A percentile compares a stretch with the other conserved stretches of the same genome.
These are phyloP conservation scores for Mortierella sp. DNA, from an alignment of 371 early-diverging fungal species.

Conservation along the genomic window DNA sequence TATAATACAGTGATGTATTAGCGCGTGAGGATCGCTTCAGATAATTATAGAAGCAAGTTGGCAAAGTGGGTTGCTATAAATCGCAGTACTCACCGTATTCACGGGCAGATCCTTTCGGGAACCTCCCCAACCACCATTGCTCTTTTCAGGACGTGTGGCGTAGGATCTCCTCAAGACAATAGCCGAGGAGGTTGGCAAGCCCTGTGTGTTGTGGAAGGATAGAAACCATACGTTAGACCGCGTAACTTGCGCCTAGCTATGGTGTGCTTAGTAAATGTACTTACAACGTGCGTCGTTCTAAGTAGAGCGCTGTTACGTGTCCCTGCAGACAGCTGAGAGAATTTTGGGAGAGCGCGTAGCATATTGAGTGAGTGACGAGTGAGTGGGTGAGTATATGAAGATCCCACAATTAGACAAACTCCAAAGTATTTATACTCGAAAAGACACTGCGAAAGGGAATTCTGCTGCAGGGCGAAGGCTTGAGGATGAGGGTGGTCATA, in stretches of 20 bases:
- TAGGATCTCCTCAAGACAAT: neutral
- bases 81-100: slow-evolving; percentile 25
- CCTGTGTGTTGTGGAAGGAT: neutral
- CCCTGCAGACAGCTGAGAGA: neutral
- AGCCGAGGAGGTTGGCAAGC: slow-evolving; percentile 4
- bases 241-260: neutral
- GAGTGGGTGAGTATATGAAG: no score
- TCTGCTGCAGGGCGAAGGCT: no score
- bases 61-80: neutral
- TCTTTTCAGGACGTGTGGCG: neutral
- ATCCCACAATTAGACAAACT: no score
- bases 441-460: no score
- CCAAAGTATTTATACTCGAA: no score
- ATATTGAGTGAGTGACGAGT: neutral
- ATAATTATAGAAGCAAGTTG: no score
- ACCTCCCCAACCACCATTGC: slow-evolving; percentile 1
- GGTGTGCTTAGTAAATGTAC: neutral
- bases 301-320: neutral
- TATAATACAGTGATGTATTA: no score
- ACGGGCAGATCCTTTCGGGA: slow-evolving; percentile 20
- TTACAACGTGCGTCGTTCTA: slow-evolving; percentile 1
- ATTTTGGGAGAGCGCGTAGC: slow-evolving; percentile 9
- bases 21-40: no score
- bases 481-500: no score
- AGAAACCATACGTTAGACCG: neutral